Percentiles rank a stretch among this genome's conserved stretches.
These are phyloP conservation scores for Sugiyamaella smithiae DNA, from an alignment of 805 yeast genomes.

Conservation along the genomic window DNA sequence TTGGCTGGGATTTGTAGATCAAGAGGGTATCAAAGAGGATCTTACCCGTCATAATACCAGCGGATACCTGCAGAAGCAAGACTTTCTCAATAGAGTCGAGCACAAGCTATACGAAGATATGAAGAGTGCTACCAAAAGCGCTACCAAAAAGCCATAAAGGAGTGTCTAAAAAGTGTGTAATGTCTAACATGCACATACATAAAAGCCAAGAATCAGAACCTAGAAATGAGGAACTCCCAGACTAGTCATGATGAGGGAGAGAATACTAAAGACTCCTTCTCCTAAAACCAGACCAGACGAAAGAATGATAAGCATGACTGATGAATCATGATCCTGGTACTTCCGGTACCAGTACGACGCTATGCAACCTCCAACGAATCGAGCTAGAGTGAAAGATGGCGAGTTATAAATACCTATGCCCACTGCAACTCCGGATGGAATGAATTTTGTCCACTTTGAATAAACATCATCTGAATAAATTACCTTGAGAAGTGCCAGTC, in stretches of 20 bases:
- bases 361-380: conserved; percentile 83
- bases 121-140: conserved; percentile 40
- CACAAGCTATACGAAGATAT: conserved; percentile 50
- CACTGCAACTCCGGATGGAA: conserved; percentile 95
- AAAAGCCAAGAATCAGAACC: neutral
- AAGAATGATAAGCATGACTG: conserved; percentile 76
- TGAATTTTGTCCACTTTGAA: conserved; percentile 39
- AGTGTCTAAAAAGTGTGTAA: no score
- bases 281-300: conserved; percentile 92
- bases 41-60: conserved; percentile 76
- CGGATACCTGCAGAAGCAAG: conserved; percentile 90
- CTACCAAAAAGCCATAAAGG: no score
- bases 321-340: conserved; percentile 41
- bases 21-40: conserved; percentile 80
- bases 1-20: conserved; percentile 93
- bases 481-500: conserved; percentile 50
- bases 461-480: conserved; percentile 23
- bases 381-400: conserved; percentile 89
- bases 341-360: conserved; percentile 48
- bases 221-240: conserved; percentile 60
- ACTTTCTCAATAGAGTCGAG: conserved; percentile 76
- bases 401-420: conserved; percentile 95
- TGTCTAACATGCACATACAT: no score
- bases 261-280: conserved; percentile 84
- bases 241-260: conserved; percentile 75